Base-by-base conservation (phyloP, 371 early-diverging fungal species). In the Blakeslea trispora region DNA sequence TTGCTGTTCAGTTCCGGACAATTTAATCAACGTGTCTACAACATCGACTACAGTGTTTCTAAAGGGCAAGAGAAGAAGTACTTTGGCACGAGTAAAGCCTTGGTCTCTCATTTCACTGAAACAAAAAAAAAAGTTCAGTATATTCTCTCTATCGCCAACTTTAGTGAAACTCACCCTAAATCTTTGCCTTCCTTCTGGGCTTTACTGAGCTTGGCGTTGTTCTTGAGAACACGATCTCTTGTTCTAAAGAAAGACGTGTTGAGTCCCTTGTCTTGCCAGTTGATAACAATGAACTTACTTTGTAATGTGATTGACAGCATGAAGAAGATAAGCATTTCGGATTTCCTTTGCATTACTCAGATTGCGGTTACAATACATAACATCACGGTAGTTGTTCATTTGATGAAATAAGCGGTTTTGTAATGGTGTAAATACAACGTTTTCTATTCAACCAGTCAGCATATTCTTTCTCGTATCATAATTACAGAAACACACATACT, bases 41-140 rank as follows among this genome's bases (percentile, higher is more conserved):
- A 97, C 66, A 41, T 91, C 84, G 41, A 90, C 82, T 0, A 91
- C 97, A 0, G 82, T 72, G 61, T 93, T 92, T 61, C 91, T 85
- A 73, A 94, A 93, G 0, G 99, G 99, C 22, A 91, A 49, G 0
- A 99, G 59, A 52, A 99, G 87, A 58, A 99, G 73, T 1, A 96
- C 94, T 53, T 88, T 90, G 11, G 99, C 95, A 9, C 97, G 81
- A 6, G 97, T 96, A 53, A 93, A 99, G 21, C 97, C 97, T 68
- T 95, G 96, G 64, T 99, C 99, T 15, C 93, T 86, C 34, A 84
- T 69, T 54, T 96, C 97, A 19, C 89, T 85, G 63, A 45, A 31
- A 22, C 2, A 31, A 8, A 40, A n/a, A 41, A 34, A 17, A 5
- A 5, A 34, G 3, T 13, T 48, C 2, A 34, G 7, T 28, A 28